Evolutionary conservation across 140 eudicot genomes (phyloP).

Genomic region (Bidens hawaiensis): DNA sequence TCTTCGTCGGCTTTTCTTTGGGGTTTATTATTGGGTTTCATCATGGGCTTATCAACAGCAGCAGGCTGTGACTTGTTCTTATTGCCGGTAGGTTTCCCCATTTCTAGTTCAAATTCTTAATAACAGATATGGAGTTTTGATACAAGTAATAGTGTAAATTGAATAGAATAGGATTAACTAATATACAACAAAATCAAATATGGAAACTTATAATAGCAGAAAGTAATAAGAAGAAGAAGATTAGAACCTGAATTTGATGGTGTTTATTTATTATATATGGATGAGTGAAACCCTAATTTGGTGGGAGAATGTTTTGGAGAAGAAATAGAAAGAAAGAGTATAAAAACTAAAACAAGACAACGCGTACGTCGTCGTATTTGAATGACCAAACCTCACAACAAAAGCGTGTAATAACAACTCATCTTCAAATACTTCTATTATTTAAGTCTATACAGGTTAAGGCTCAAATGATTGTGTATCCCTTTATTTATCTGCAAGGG

Average conservation of each 20-base stretch:
- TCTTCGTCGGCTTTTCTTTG: conserved; percentile 44
- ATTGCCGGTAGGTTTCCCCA: conserved; percentile 40
- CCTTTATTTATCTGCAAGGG: no score
- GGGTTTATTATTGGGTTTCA: conserved; percentile 30
- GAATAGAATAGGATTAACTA: background rate
- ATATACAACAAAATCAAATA: background rate
- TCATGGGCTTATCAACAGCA: conserved; percentile 18
- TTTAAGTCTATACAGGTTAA: no score
- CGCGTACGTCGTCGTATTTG: conserved; percentile 10
- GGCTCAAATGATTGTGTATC: no score
- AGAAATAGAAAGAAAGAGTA: background rate
- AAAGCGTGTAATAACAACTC: conserved; percentile 26
- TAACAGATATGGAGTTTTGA: background rate
- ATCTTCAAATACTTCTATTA: background rate
- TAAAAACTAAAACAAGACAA: conserved; percentile 24
- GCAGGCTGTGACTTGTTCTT: conserved; percentile 26
- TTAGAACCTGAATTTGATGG: conserved; percentile 17
- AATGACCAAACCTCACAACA: conserved; percentile 19
- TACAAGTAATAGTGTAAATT: background rate
- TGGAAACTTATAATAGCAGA: background rate
- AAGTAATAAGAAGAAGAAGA: background rate
- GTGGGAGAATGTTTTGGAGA: conserved; percentile 8
- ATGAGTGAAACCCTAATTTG: conserved; percentile 27
- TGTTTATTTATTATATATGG: background rate
- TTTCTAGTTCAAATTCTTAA: conserved; percentile 13